Percentiles rank a stretch among this genome's conserved stretches.
phyloP scores from a whole-genome alignment of 768 basidiomycete genomes.

The Russula abietina region DNA sequence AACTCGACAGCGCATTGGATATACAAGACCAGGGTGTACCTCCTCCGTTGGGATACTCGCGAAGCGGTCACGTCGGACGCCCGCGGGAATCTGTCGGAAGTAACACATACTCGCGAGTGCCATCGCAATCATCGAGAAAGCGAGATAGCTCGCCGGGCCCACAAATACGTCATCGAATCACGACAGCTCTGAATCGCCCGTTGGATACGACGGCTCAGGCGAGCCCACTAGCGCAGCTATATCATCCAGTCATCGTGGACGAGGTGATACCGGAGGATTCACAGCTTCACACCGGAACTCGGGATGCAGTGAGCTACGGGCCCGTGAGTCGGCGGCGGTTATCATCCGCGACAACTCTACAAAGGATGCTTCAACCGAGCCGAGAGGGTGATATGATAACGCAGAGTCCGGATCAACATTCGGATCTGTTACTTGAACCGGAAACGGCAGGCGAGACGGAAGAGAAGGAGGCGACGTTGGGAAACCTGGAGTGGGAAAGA shows the following conservation, averaged over 20 bases:
- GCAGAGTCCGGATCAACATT: constrained; percentile 28
- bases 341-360: constrained; percentile 30
- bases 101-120: constrained; percentile 1
- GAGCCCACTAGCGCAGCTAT: constrained; percentile 72
- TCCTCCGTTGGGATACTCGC: constrained; percentile 30
- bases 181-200: constrained; percentile 40
- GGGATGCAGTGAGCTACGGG: constrained; percentile 35
- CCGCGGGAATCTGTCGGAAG: constrained; percentile 4
- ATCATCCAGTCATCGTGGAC: constrained; percentile 58
- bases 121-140: constrained; percentile 13
- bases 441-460: constrained; percentile 27
- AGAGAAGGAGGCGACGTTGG: constrained; percentile 29
- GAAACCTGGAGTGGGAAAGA: constrained; percentile 31
- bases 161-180: constrained; percentile 35
- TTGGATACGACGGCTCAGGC: constrained; percentile 36
- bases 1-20: constrained; percentile 54
- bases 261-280: constrained; percentile 37
- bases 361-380: constrained; percentile 15
- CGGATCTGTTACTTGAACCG: constrained; percentile 8
- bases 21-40: constrained; percentile 35
- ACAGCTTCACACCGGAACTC: constrained; percentile 14
- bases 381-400: constrained; percentile 25
- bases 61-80: constrained; percentile 29
- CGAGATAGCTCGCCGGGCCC: constrained; percentile 11
- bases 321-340: constrained; percentile 37